Evolutionary conservation across 2,329 filamentous ascomycete genomes (phyloP).

Genomic region (Knoxdaviesia proteae): DNA sequence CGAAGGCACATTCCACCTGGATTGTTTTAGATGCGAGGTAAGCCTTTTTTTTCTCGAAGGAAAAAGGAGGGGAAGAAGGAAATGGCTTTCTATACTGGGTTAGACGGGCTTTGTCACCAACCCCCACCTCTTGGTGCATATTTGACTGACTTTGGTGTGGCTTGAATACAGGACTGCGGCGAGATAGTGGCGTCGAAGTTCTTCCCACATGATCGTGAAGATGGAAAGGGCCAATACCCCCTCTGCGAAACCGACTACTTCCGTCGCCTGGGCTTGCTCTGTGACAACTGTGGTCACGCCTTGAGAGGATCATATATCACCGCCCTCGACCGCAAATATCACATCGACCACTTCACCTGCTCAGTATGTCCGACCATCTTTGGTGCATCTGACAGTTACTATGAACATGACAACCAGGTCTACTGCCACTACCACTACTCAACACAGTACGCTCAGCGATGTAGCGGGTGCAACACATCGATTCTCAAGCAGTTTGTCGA

Average conservation of each 20-base stretch:
- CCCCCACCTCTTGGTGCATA: no score
- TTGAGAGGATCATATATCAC: constrained; percentile 95
- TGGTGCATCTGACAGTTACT: constrained; percentile 94
- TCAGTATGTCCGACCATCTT: constrained; percentile 96
- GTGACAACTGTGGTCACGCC: constrained; percentile 78
- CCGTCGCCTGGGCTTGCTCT: constrained; percentile 71
- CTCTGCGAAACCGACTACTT: constrained; percentile 98
- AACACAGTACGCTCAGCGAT: constrained; percentile 86
- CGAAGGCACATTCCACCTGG: constrained; percentile 84
- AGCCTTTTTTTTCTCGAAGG: constrained; percentile 13
- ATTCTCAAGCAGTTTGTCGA: constrained; percentile 99
- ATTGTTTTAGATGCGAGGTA: constrained; percentile 96
- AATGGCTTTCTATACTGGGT: no score
- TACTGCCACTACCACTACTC: constrained; percentile 99
- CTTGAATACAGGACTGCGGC: constrained; percentile 56
- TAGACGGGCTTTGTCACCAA: no score
- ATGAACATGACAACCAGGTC: constrained; percentile 88
- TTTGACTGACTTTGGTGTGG: constrained; percentile 4
- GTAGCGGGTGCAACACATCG: constrained; percentile 89
- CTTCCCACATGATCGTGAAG: constrained; percentile 86
- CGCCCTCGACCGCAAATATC: constrained; percentile 91
- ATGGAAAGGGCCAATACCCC: constrained; percentile 71
- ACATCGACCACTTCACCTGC: constrained; percentile 97
- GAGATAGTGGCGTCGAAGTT: constrained; percentile 97
- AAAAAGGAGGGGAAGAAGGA: no score